phyloP scores from a whole-genome alignment of 23 red algal species.

The Gracilaria domingensis region DNA sequence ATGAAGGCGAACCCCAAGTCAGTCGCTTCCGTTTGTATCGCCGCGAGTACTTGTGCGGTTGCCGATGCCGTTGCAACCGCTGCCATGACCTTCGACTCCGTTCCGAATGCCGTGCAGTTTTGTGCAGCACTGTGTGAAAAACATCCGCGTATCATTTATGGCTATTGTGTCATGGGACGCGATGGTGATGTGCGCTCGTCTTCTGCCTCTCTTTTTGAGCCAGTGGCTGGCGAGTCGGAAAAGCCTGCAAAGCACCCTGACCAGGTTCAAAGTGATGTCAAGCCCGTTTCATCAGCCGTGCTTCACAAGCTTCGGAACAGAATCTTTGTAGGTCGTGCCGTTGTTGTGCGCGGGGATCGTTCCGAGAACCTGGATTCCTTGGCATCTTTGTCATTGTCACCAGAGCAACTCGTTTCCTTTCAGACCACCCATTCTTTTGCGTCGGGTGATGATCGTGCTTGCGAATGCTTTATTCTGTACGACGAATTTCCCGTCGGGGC shows the following conservation, averaged over 20 bases:
- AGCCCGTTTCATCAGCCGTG: neutral
- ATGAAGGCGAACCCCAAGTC: conserved; percentile 48
- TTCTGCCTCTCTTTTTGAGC: neutral
- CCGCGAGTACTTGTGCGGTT: conserved; percentile 53
- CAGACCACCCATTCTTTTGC: neutral
- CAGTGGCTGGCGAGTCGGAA: neutral
- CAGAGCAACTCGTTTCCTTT: conserved; percentile 24
- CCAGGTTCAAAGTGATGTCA: neutral
- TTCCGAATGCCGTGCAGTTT: conserved; percentile 25
- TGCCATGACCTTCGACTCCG: conserved; percentile 65
- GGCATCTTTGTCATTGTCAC: conserved; percentile 21
- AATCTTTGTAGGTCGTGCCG: neutral
- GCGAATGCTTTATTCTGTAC: neutral
- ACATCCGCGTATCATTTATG: conserved; percentile 27
- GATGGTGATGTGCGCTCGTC: neutral
- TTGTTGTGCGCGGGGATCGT: neutral
- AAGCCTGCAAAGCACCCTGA: neutral
- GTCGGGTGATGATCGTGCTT: neutral
- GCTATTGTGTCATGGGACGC: conserved; percentile 53
- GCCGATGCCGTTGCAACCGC: conserved; percentile 78
- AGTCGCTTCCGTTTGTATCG: conserved; percentile 63
- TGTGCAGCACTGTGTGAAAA: neutral
- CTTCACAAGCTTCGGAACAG: neutral
- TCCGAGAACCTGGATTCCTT: conserved; percentile 5
- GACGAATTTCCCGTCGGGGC: neutral